These are phyloP conservation scores for Chaetomium fimeti DNA, from an alignment of 495 filamentous ascomycete genomes.

Conservation along the genomic window DNA sequence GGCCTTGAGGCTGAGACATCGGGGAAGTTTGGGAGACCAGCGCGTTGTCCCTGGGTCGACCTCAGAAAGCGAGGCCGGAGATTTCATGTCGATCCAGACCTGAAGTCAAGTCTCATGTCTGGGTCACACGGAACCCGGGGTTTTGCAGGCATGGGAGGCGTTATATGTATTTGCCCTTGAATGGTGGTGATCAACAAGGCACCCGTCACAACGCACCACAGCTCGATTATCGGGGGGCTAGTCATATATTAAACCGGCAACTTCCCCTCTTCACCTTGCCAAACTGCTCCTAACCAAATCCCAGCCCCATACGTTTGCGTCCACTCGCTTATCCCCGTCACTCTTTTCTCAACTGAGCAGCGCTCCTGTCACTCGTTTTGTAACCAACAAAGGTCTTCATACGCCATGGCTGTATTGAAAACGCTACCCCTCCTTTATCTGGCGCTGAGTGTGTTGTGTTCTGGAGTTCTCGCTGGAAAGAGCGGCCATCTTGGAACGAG, in stretches of 20 bases:
- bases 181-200: not conserved
- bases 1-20: not conserved
- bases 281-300: not conserved
- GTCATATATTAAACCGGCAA: not conserved
- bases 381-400: not conserved
- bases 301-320: not conserved
- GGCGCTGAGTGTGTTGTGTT: not conserved
- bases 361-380: not conserved
- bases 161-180: too few relatives aligned
- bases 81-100: not conserved
- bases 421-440: not conserved
- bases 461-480: not conserved
- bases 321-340: slow-evolving; percentile 7
- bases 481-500: not conserved
- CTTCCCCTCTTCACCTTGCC: not conserved
- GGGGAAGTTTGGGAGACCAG: not conserved
- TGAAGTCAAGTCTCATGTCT: not conserved
- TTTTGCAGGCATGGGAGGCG: not conserved
- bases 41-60: not conserved
- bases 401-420: not conserved
- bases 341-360: not conserved
- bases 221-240: not conserved
- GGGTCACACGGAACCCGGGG: too few relatives aligned
- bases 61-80: not conserved
- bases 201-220: not conserved